These are phyloP conservation scores for Phytophthora chlamydospora DNA, from an alignment of 352 stramenopile genomes.

Conservation along the genomic window DNA sequence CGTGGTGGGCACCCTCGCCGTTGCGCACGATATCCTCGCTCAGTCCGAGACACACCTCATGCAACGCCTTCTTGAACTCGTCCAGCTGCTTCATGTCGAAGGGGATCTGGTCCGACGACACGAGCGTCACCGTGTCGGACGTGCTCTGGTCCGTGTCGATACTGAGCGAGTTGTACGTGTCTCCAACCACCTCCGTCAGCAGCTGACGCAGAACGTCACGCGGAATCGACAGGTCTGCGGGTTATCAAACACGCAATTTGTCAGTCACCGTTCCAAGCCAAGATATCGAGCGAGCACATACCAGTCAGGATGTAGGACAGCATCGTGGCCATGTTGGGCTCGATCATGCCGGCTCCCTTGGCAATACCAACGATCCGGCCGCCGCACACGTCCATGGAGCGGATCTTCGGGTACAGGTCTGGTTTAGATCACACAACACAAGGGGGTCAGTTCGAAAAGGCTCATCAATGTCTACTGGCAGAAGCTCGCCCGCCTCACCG, in stretches of 20 bases:
- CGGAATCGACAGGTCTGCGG: conserved; percentile 72
- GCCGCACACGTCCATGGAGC: conserved; percentile 79
- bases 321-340: conserved; percentile 97
- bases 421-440: not conserved
- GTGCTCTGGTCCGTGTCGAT: conserved; percentile 99
- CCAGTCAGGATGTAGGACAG: conserved; percentile 89
- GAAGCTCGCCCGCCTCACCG: conserved; percentile 32
- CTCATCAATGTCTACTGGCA: no score
- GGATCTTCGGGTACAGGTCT: conserved; percentile 92
- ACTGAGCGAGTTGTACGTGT: conserved; percentile 94
- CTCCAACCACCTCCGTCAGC: conserved; percentile 80
- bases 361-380: conserved; percentile 96
- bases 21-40: conserved; percentile 98
- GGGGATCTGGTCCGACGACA: conserved; percentile 94
- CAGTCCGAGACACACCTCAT: conserved; percentile 93
- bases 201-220: conserved; percentile 81
- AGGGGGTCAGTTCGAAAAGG: not conserved
- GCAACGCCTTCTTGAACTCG: conserved; percentile 93
- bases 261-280: not conserved
- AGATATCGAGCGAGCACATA: conserved; percentile 31
- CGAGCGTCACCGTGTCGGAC: conserved; percentile 96
- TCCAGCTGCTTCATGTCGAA: conserved; percentile 77
- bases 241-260: not conserved
- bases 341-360: conserved; percentile 99
- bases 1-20: conserved; percentile 97